A percentile compares a stretch with the other conserved stretches of the same genome.
These are phyloP conservation scores for Mycena rosella DNA, from an alignment of 768 basidiomycete genomes.

Conservation along the genomic window DNA sequence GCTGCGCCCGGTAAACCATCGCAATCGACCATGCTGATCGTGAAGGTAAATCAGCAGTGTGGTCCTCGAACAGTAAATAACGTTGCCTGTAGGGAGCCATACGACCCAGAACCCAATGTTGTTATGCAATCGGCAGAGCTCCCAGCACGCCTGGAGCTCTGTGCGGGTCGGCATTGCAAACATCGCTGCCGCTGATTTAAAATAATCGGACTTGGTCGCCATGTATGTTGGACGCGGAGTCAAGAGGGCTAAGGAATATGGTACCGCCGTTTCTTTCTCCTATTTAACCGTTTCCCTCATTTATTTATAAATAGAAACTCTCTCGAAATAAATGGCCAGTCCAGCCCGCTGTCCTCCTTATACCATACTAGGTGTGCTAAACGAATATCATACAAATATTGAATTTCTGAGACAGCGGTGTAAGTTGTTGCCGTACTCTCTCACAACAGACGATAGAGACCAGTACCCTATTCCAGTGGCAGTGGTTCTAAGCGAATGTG, in stretches of 20 bases:
- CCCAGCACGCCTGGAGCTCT: slow-evolving; percentile 48
- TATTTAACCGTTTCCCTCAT: background rate
- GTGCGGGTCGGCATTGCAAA: slow-evolving; percentile 37
- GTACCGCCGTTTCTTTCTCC: background rate
- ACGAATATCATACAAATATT: background rate
- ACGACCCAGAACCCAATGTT: slow-evolving; percentile 49
- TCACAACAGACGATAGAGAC: background rate
- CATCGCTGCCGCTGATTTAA: background rate
- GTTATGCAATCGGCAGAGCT: slow-evolving; percentile 48
- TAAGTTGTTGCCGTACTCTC: too few species aligned
- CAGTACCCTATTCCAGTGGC: background rate
- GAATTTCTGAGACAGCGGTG: background rate
- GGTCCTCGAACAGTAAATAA: background rate
- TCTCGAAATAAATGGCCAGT: background rate
- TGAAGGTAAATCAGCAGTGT: background rate
- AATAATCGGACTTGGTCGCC: background rate
- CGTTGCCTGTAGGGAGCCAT: slow-evolving; percentile 44
- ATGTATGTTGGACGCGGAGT: background rate
- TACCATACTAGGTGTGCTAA: background rate
- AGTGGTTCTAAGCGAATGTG: background rate
- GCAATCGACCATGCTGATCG: slow-evolving; percentile 47
- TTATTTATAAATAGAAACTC: background rate
- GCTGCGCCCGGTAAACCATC: slow-evolving; percentile 46
- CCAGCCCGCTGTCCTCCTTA: too few species aligned
- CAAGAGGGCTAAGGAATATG: background rate